phyloP scores from a whole-genome alignment of 1,284 basidiomycete genomes.

The Ganoderma sinense region DNA sequence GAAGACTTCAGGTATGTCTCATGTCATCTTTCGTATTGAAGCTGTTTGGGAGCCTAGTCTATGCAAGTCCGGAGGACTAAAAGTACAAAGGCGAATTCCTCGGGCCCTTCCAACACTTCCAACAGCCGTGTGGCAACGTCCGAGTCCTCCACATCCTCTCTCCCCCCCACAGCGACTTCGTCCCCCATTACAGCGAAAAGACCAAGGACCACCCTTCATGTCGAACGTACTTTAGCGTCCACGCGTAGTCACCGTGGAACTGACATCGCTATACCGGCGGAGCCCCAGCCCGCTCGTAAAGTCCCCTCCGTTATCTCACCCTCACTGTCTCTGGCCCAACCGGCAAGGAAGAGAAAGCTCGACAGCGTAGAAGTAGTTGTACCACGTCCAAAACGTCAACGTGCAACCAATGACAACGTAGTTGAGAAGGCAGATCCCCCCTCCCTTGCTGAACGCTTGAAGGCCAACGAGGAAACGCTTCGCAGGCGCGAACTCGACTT shows the following conservation, averaged over 20 bases:
- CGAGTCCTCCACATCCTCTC: not conserved
- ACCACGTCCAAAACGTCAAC: not conserved
- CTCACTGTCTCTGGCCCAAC: not conserved
- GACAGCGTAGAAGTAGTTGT: not conserved
- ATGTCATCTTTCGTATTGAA: too few species aligned
- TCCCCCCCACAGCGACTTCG: not conserved
- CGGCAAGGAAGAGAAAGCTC: not conserved
- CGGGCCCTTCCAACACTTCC: not conserved
- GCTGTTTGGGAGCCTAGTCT: not conserved
- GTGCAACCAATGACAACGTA: not conserved
- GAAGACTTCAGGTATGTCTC: not conserved
- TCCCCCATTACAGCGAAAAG: not conserved
- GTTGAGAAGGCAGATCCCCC: constrained; percentile 7
- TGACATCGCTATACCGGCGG: not conserved
- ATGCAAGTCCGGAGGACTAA: not conserved
- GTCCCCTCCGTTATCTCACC: not conserved
- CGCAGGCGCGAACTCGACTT: constrained; percentile 3
- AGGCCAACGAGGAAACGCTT: constrained; percentile 8
- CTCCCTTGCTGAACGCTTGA: constrained; percentile 7
- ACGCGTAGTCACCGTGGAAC: not conserved
- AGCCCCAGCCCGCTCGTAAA: not conserved
- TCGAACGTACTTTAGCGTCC: not conserved
- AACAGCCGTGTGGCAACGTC: not conserved
- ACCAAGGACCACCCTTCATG: not conserved
- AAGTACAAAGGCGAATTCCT: not conserved